Base-by-base conservation (phyloP, 1,139 yeast species). In the Geotrichum australiense region DNA sequence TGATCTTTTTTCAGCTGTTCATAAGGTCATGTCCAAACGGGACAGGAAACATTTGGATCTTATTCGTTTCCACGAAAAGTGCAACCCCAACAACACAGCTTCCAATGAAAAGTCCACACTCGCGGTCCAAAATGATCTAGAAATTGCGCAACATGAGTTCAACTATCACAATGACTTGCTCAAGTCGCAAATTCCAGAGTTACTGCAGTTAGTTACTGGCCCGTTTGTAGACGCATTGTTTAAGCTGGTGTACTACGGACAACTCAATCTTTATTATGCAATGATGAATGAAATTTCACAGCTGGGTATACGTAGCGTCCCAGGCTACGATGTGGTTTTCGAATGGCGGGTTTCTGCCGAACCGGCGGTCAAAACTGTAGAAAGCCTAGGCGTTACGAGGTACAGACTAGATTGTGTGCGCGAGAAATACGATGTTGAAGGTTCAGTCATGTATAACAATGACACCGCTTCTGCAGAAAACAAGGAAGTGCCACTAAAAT, bases 161-260 rank as follows among this genome's bases (percentile, higher is more conserved):
- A 93, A 89, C 61, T 91, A 91, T 66, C 91, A 82, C 66, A 91
- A 91, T 64, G 94, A 91, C 46, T 76, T 91, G 84, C 71, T 93
- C 64, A 91, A 89, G 67, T 76, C 71, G 31, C 97, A 91, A 61
- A 71, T 91, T 49, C 98, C 98, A 12, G 67, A 80, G 38, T 69
- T 91, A 59, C 91, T 91, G 63, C 78, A 76, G 55, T 71, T 91
- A 65, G 96, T 91, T 64, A 83, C 87, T 8, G 24, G 21, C 4
- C 94, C 86, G 55, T 86, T 91, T 60, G 89, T 91, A 59, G 79
- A 77, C 57, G 98, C 98, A 10, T 69, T 91, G 56, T 91, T 91
- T 65, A 93, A 87, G 53, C 80, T 93, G 46, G 80, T 91, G 64
- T 91, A 91, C 68, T 91, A 80, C 71, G 91, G 91, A 96, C 98